Evolutionary conservation across 140 eudicot species (phyloP).

Genomic region (Anethum foeniculum): DNA sequence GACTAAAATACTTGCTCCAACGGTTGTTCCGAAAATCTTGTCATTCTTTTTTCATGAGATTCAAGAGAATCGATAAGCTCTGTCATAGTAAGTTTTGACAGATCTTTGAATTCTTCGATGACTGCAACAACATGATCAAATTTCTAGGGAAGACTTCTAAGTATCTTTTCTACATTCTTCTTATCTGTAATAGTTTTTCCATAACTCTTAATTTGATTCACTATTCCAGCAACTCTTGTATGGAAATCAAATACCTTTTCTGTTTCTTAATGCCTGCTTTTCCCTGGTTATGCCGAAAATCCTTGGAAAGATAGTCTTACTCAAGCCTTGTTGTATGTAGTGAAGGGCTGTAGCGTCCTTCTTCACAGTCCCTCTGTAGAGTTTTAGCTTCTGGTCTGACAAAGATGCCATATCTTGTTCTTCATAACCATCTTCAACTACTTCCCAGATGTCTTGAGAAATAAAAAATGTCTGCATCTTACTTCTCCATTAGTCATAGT

Average conservation of each 20-base stretch:
- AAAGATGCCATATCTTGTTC: neutral
- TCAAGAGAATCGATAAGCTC: conserved; percentile 17
- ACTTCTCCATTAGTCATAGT: no score
- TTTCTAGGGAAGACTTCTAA: no score
- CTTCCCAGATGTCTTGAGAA: no score
- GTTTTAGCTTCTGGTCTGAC: neutral
- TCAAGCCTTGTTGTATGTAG: no score
- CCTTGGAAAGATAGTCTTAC: neutral
- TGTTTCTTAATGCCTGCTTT: neutral
- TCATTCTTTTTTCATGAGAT: no score
- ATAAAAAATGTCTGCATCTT: no score
- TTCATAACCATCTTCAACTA: no score
- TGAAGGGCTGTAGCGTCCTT: neutral
- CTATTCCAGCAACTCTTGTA: neutral
- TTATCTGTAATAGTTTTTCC: conserved; percentile 1
- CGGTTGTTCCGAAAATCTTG: no score
- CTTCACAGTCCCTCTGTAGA: neutral
- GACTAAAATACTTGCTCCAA: no score
- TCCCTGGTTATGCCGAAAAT: neutral
- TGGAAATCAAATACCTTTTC: neutral
- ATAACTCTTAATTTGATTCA: neutral
- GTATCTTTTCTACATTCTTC: no score
- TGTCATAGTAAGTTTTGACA: conserved; percentile 7
- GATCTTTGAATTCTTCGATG: conserved; percentile 17
- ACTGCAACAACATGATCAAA: no score